A percentile compares a stretch with the other conserved stretches of the same genome.
These are phyloP conservation scores for Leccinellum albellum DNA, from an alignment of 768 basidiomycete species.

Conservation along the genomic window DNA sequence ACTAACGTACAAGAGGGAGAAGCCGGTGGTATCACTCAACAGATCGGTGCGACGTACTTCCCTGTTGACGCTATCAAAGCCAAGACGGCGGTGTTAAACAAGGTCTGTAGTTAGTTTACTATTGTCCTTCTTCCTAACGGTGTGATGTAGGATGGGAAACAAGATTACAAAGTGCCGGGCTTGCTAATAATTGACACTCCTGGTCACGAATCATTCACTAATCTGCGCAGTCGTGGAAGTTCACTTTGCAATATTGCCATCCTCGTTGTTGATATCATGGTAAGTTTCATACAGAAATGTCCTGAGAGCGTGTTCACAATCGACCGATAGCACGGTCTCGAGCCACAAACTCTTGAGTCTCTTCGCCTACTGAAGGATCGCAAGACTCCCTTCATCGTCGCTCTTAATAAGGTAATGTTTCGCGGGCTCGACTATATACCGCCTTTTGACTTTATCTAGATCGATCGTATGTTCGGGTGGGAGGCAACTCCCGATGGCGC, in stretches of 20 bases:
- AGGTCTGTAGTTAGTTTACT: slow-evolving; percentile 38
- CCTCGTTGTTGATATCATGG: slow-evolving; percentile 98
- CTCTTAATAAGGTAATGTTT: slow-evolving; percentile 79
- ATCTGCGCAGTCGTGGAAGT: slow-evolving; percentile 90
- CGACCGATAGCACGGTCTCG: slow-evolving; percentile 79
- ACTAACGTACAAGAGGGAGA: slow-evolving; percentile 99
- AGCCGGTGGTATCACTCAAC: slow-evolving; percentile 99
- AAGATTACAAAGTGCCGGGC: slow-evolving; percentile 97
- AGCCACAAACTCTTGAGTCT: slow-evolving; percentile 97
- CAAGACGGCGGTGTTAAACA: slow-evolving; percentile 93
- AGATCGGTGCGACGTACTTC: slow-evolving; percentile 99
- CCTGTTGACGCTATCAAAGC: slow-evolving; percentile 90
- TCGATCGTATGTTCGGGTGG: slow-evolving; percentile 98
- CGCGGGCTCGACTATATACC: background rate
- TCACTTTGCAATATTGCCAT: slow-evolving; percentile 99
- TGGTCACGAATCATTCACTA: slow-evolving; percentile 99
- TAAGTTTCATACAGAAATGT: slow-evolving; percentile 29
- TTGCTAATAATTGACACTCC: slow-evolving; percentile 96
- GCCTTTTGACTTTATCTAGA: slow-evolving; percentile 44
- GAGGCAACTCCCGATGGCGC: slow-evolving; percentile 85
- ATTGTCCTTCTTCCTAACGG: slow-evolving; percentile 4
- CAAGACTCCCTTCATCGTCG: slow-evolving; percentile 98
- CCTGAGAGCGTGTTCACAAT: slow-evolving; percentile 4
- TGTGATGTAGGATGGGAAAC: slow-evolving; percentile 56
- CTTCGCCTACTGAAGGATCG: slow-evolving; percentile 85